Conservation (phyloP, 2,329 filamentous ascomycete species). For the Neophaeococcomyces aloes region DNA sequence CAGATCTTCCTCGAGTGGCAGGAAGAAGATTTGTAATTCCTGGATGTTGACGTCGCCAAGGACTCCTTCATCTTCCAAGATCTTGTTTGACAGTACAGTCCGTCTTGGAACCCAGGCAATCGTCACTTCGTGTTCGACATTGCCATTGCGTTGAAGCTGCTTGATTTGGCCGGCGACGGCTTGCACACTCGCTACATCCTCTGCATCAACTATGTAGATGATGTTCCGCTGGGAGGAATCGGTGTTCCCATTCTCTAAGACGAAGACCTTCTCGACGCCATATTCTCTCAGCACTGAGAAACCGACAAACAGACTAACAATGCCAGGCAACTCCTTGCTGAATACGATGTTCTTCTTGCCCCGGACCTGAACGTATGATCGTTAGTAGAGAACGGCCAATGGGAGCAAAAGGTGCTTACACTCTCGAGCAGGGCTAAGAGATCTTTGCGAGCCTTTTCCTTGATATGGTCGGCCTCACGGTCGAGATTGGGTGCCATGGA, state of each 20-base stretch:
- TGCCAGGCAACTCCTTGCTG: slow-evolving; percentile 79
- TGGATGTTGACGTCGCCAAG: slow-evolving; percentile 83
- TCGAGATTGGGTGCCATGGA: slow-evolving; percentile 34
- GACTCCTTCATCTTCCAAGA: slow-evolving; percentile 86
- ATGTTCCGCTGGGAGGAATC: slow-evolving; percentile 92
- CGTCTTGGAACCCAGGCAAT: slow-evolving; percentile 93
- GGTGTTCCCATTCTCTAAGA: slow-evolving; percentile 89
- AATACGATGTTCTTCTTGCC: slow-evolving; percentile 98
- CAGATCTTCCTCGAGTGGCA: slow-evolving; percentile 83
- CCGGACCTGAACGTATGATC: slow-evolving; percentile 56
- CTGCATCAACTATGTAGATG: slow-evolving; percentile 82
- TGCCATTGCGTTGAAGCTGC: slow-evolving; percentile 73
- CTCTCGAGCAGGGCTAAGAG: slow-evolving; percentile 84
- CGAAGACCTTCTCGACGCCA: slow-evolving; percentile 94
- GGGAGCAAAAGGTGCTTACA: slow-evolving; percentile 54
- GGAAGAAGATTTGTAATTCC: slow-evolving; percentile 80
- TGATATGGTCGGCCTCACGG: slow-evolving; percentile 37
- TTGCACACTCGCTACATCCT: slow-evolving; percentile 74
- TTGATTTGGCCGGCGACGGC: slow-evolving; percentile 89
- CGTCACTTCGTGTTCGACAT: slow-evolving; percentile 88
- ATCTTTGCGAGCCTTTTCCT: slow-evolving; percentile 63
- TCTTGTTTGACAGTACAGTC: slow-evolving; percentile 79
- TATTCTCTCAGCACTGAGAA: slow-evolving; percentile 94
- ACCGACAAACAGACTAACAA: slow-evolving; percentile 83
- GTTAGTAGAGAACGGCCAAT: neutral